Percentiles rank a stretch among this genome's conserved stretches.
Evolutionary conservation across 1,284 basidiomycete genomes (phyloP).

Genomic region (Schizophyllum amplum): DNA sequence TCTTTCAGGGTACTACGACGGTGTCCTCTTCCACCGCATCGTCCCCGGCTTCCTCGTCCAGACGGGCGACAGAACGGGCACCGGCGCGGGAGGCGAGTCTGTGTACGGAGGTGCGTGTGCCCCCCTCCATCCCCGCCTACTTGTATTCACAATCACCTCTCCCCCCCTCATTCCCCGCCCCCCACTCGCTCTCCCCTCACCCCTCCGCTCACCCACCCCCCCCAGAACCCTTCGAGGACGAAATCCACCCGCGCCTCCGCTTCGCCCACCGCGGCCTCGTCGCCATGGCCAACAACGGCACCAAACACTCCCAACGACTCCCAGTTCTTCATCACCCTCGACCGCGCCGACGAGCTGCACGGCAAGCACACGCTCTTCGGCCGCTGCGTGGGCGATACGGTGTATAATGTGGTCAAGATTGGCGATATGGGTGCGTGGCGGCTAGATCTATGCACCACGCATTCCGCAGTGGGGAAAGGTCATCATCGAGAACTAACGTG

Average conservation of each 20-base stretch:
- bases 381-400: slow-evolving; percentile 71
- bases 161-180: too few species aligned
- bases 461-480: background rate
- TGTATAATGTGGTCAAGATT: slow-evolving; percentile 88
- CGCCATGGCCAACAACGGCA: slow-evolving; percentile 89
- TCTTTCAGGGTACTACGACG: slow-evolving; percentile 97
- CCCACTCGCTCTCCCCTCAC: background rate
- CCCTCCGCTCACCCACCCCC: background rate
- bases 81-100: slow-evolving; percentile 86
- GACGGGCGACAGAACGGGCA: slow-evolving; percentile 92
- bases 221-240: slow-evolving; percentile 83
- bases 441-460: background rate
- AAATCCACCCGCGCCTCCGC: slow-evolving; percentile 85
- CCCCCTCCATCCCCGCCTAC: slow-evolving; percentile 2
- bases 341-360: slow-evolving; percentile 82
- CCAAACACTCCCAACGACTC: slow-evolving; percentile 80
- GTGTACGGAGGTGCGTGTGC: slow-evolving; percentile 71
- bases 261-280: slow-evolving; percentile 84
- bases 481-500: background rate
- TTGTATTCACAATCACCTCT: background rate
- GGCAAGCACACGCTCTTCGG: slow-evolving; percentile 88
- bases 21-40: slow-evolving; percentile 88
- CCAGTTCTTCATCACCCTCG: slow-evolving; percentile 89
- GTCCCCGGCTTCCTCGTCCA: slow-evolving; percentile 89
- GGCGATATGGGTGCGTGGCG: slow-evolving; percentile 64